Conservation (phyloP, 2,329 filamentous ascomycete species). For the Hymenoscyphus linearis region DNA sequence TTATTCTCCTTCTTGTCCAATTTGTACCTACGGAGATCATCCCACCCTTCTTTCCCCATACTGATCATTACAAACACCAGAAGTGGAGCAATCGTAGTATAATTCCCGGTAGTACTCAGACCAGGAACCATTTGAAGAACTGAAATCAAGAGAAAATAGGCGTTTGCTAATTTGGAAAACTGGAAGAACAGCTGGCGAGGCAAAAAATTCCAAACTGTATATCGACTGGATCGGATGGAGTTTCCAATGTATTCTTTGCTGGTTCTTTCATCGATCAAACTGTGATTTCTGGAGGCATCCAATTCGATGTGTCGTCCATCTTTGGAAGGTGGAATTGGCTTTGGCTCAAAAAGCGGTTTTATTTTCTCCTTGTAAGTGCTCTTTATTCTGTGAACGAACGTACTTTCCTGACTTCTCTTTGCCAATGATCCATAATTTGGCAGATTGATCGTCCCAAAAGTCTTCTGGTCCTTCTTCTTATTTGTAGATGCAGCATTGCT, state of each 20-base stretch:
- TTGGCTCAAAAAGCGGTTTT: constrained; percentile 20
- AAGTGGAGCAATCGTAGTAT: constrained; percentile 77
- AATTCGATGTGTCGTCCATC: constrained; percentile 80
- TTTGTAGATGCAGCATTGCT: neutral
- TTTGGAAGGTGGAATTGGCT: constrained; percentile 61
- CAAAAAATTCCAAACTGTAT: constrained; percentile 84
- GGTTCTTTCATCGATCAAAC: constrained; percentile 71
- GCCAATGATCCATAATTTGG: constrained; percentile 29
- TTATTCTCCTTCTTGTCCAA: constrained; percentile 85
- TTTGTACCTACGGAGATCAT: constrained; percentile 77
- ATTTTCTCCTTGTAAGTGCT: constrained; percentile 18
- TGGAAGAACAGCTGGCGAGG: constrained; percentile 86
- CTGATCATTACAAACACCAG: constrained; percentile 78
- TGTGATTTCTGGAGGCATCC: constrained; percentile 47
- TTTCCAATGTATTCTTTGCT: constrained; percentile 71
- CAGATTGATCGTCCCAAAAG: constrained; percentile 21
- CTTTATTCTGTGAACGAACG: constrained; percentile 11
- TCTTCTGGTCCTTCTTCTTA: constrained; percentile 21
- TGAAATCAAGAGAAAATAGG: constrained; percentile 86
- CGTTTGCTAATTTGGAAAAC: constrained; percentile 90
- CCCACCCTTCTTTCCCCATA: constrained; percentile 85
- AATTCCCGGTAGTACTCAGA: constrained; percentile 82
- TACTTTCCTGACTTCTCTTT: constrained; percentile 14
- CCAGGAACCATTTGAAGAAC: constrained; percentile 87
- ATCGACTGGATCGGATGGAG: constrained; percentile 80